phyloP scores from a whole-genome alignment of 495 filamentous ascomycete species.

The Jackrogersella minutella region DNA sequence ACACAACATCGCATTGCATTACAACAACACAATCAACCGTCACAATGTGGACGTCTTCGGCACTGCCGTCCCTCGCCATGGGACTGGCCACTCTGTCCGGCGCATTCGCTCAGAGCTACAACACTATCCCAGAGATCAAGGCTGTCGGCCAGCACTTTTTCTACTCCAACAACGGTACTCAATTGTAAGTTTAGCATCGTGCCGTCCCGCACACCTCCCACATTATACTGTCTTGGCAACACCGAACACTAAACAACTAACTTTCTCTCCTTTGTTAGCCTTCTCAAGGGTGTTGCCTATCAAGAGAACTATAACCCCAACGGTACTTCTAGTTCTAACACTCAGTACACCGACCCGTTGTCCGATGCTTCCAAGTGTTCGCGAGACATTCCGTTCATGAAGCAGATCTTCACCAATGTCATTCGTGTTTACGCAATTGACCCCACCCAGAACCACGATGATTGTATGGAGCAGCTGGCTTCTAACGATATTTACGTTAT shows the following conservation, averaged over 20 bases:
- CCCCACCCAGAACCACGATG: conserved; percentile 74
- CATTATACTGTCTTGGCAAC: conserved; percentile 27
- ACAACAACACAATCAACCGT: not conserved
- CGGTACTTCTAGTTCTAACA: conserved; percentile 46
- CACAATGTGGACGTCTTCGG: conserved; percentile 41
- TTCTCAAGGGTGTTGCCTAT: conserved; percentile 89
- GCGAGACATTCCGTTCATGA: conserved; percentile 82
- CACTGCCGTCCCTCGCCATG: conserved; percentile 31
- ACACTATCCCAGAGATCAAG: conserved; percentile 40
- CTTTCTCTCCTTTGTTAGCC: conserved; percentile 38
- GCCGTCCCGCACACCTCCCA: not conserved
- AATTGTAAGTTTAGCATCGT: conserved; percentile 41
- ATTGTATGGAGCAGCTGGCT: conserved; percentile 83
- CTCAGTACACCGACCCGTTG: conserved; percentile 70
- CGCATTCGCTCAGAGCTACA: conserved; percentile 40
- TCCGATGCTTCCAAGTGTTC: conserved; percentile 72
- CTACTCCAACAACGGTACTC: conserved; percentile 46
- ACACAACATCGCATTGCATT: not conserved
- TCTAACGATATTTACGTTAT: conserved; percentile 94
- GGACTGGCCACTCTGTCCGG: conserved; percentile 40
- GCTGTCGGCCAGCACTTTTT: conserved; percentile 46
- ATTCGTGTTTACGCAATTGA: conserved; percentile 95
- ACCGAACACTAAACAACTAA: conserved; percentile 16
- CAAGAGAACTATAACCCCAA: conserved; percentile 64
- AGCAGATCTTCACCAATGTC: conserved; percentile 81